phyloP scores from a whole-genome alignment of 192 early-diverging fungal genomes.

The Chytriomyces hyalinus region DNA sequence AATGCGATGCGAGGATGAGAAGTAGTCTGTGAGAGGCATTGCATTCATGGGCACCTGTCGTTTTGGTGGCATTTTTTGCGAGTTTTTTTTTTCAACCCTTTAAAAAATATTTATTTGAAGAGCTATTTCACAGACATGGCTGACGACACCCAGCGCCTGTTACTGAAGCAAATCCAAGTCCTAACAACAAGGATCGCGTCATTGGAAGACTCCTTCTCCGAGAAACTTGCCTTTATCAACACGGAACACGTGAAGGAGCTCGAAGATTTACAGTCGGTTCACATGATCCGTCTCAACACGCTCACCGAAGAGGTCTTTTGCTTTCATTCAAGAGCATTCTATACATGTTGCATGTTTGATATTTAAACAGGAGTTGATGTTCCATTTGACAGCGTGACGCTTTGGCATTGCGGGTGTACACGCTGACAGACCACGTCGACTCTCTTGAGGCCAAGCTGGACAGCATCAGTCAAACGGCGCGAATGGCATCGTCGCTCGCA shows the following conservation, averaged over 20 bases:
- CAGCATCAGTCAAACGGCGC: not conserved
- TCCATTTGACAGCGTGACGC: constrained; percentile 2
- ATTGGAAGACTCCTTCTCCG: constrained; percentile 2
- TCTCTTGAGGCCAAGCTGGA: constrained; percentile 1
- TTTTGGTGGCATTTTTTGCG: constrained; percentile 29
- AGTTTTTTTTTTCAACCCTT: constrained; percentile 16
- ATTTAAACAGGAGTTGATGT: constrained; percentile 1
- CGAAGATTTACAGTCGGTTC: constrained; percentile 20
- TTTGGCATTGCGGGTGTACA: constrained; percentile 4
- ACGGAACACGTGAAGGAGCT: constrained; percentile 30
- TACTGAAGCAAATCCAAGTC: not conserved
- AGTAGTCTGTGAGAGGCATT: not conserved
- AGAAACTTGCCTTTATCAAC: constrained; percentile 25
- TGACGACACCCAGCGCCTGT: not conserved
- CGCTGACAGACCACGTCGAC: constrained; percentile 5
- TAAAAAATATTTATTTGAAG: not conserved
- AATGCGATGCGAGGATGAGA: not conserved
- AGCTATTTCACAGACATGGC: not conserved
- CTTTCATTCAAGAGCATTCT: not conserved
- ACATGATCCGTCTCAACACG: constrained; percentile 23
- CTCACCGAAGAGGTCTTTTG: constrained; percentile 9
- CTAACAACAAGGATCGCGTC: not conserved
- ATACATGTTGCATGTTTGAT: not conserved
- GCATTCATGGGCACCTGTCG: constrained; percentile 19
- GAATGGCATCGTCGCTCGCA: not conserved